These are phyloP conservation scores for Nymphaea colorata DNA, from an alignment of 164 flowering plant species.

Conservation along the genomic window DNA sequence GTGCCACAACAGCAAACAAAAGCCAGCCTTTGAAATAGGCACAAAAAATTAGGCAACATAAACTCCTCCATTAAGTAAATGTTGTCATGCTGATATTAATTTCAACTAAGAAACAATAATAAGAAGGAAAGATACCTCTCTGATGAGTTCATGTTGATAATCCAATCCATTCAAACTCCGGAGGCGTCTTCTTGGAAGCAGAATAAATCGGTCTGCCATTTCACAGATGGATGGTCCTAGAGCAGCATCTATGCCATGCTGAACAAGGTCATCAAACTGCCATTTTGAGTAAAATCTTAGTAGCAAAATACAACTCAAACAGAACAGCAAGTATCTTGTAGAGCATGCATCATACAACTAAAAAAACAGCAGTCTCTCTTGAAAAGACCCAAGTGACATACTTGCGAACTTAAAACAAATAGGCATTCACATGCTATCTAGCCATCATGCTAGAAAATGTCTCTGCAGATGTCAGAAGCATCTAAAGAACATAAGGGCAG, in stretches of 20 bases:
- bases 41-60: too few relatives aligned
- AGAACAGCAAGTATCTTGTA: neutral
- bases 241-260: neutral
- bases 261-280: neutral
- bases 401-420: too few relatives aligned
- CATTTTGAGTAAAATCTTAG: neutral
- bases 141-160: neutral
- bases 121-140: neutral
- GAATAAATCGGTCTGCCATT: neutral
- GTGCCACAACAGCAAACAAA: too few relatives aligned
- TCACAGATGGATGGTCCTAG: neutral
- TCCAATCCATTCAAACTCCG: neutral
- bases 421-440: neutral
- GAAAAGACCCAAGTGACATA: neutral
- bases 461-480: neutral
- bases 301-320: too few relatives aligned
- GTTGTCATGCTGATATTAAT: too few relatives aligned
- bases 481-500: neutral
- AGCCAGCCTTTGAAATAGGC: too few relatives aligned
- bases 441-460: neutral
- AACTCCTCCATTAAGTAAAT: too few relatives aligned
- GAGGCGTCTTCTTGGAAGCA: neutral
- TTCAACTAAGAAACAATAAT: too few relatives aligned
- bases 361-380: neutral
- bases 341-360: neutral